These are phyloP conservation scores for Prototheca wickerhamii DNA, from an alignment of 163 green algal genomes.

Conservation along the genomic window DNA sequence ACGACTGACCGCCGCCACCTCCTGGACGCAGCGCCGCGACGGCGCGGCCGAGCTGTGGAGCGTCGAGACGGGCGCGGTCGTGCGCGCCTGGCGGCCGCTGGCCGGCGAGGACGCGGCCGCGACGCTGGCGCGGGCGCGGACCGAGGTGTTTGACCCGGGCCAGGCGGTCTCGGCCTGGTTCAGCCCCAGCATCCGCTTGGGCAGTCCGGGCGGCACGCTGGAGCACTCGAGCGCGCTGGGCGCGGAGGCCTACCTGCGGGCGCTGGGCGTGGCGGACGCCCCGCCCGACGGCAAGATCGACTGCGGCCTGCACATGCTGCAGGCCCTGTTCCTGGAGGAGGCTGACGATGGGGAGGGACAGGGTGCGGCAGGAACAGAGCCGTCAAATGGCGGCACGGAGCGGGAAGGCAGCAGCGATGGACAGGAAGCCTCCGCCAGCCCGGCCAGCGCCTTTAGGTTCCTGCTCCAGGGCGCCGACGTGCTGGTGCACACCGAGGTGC, in stretches of 20 bases:
- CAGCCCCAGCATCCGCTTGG: constrained; percentile 38
- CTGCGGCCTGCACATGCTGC: constrained; percentile 58
- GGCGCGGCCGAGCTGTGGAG: constrained; percentile 67
- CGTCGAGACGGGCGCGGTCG: constrained; percentile 42
- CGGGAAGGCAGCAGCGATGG: no score
- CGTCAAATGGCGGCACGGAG: no score
- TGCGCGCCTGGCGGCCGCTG: constrained; percentile 38
- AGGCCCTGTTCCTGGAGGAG: constrained; percentile 31
- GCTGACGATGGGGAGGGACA: background rate
- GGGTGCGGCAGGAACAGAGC: background rate
- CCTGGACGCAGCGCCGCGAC: constrained; percentile 55
- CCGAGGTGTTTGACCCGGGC: constrained; percentile 55
- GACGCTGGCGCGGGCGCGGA: constrained; percentile 14
- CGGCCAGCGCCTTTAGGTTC: no score
- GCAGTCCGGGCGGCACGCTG: constrained; percentile 59
- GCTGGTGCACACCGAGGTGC: no score
- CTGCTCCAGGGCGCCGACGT: no score
- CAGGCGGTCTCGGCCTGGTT: constrained; percentile 74
- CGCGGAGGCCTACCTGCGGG: constrained; percentile 55
- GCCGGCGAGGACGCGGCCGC: constrained; percentile 38
- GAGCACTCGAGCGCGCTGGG: constrained; percentile 62
- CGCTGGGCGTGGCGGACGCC: constrained; percentile 47
- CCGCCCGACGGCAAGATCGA: constrained; percentile 64
- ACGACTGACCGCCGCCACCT: constrained; percentile 64
- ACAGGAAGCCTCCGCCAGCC: no score